Evolutionary conservation across 2,329 filamentous ascomycete species (phyloP), one percentile per base, ranked within the genome.

Genomic region (Ascocoryne sarcoides): DNA sequence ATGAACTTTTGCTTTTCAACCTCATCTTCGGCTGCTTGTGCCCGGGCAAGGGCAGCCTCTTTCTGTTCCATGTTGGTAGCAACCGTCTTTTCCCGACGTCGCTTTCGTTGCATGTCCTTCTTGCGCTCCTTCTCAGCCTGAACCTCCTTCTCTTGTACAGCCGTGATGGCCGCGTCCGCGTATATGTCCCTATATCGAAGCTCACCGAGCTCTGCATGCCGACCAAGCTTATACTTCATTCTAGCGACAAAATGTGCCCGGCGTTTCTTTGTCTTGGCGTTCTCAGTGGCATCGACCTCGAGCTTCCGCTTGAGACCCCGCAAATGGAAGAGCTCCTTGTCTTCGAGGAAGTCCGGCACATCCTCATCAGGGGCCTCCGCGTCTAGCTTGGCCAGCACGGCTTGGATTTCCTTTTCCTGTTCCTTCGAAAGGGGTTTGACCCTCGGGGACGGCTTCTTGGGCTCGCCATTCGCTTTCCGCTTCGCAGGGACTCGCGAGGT

Each of bases 101-200:
- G 79, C 68, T 96, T 98, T 48, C 92, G 84, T 62, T 98, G 92
- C 87, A 98, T 96, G 59, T 98, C 92, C 68, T 98, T 98, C 70
- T 98, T 98, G 50, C 92, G 86, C 65, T 98, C 92, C 66, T 98
- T 98, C 63, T 98, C 92, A 46, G 90, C 88, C 45, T 84, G 83
- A 5, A 95, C 72, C 61, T 95, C 90, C 50, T 87, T 86, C 46
- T 88, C 83, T 51, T 92, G 84, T 2, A 96, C 90, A 54, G 95
- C 83, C 39, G 84, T 76, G 44, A 90, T 75, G 1, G 92, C 90
- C 30, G 84, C 80, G 14, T 84, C 76, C 57, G 88, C 89, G 60
- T 92, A 80, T 33, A 80, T 68, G 10, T 83, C 73, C 44, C 85
- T 77, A 60, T 85, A 95, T 21, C 85, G 79, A 39, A 81, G 73